Percentiles rank a stretch among this genome's conserved stretches.
These are phyloP conservation scores for Cutaneotrichosporon dermatis DNA, from an alignment of 1,284 basidiomycete species.

Conservation along the genomic window DNA sequence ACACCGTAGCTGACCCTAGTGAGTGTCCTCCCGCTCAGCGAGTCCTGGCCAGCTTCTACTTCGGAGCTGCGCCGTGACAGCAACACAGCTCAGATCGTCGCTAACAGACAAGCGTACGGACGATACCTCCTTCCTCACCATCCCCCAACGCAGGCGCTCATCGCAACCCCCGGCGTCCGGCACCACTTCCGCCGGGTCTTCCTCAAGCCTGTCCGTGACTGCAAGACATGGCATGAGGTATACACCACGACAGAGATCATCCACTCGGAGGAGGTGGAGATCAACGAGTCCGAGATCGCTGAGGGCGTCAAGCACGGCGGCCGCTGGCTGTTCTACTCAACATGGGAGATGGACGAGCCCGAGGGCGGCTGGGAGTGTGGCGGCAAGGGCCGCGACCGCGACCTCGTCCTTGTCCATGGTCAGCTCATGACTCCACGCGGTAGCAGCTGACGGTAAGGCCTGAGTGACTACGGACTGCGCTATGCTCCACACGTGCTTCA, in stretches of 20 bases:
- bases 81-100: background rate
- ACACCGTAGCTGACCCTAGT: constrained; percentile 44
- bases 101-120: constrained; percentile 37
- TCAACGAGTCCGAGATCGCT: constrained; percentile 37
- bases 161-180: constrained; percentile 33
- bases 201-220: constrained; percentile 31
- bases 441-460: constrained; percentile 28
- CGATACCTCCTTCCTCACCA: constrained; percentile 40
- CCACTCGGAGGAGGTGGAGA: constrained; percentile 42
- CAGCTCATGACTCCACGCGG: constrained; percentile 8
- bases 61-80: background rate
- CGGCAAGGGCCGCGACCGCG: constrained; percentile 38
- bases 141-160: constrained; percentile 35
- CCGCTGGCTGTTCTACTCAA: constrained; percentile 48
- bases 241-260: constrained; percentile 42
- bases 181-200: constrained; percentile 43
- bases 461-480: constrained; percentile 49
- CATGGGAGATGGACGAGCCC: constrained; percentile 43
- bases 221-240: constrained; percentile 28
- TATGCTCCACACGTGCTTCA: constrained; percentile 50
- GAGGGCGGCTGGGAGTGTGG: constrained; percentile 40
- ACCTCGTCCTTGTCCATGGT: constrained; percentile 49
- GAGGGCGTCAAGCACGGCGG: constrained; percentile 32
- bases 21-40: constrained; percentile 7
- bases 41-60: background rate